phyloP scores from a whole-genome alignment of 495 filamentous ascomycete genomes.

The Hypoxylon cercidicola region DNA sequence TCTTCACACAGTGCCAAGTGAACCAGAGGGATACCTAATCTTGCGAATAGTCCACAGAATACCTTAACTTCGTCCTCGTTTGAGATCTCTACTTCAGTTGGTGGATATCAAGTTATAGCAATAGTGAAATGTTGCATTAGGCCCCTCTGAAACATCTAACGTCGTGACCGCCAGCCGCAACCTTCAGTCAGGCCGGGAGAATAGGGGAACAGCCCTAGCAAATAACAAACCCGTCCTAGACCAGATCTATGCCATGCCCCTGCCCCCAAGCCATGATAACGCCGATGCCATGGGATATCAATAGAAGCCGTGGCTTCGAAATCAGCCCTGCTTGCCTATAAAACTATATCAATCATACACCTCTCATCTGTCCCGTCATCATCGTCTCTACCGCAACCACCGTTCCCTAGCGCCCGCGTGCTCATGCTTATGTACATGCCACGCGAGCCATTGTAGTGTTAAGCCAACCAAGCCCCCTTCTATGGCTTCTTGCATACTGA shows the following conservation, averaged over 20 bases:
- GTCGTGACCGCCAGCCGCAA: slow-evolving; percentile 5
- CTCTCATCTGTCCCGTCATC: slow-evolving; percentile 26
- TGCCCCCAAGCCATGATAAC: slow-evolving; percentile 5
- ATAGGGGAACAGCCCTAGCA: slow-evolving; percentile 5
- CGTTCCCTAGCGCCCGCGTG: slow-evolving; percentile 1
- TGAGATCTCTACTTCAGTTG: neutral
- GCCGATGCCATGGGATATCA: slow-evolving; percentile 30
- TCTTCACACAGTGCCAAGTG: too few species aligned
- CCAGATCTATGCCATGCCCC: slow-evolving; percentile 16
- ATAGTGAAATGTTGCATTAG: slow-evolving; percentile 11
- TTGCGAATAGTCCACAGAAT: too few species aligned
- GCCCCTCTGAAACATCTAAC: neutral
- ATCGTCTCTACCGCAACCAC: slow-evolving; percentile 19
- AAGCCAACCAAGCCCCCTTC: neutral
- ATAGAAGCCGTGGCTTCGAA: slow-evolving; percentile 9
- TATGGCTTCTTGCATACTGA: neutral
- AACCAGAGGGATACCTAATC: too few species aligned
- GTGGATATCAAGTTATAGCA: slow-evolving; percentile 6
- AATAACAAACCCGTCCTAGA: slow-evolving; percentile 2
- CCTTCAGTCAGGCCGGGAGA: neutral
- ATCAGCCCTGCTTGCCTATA: neutral
- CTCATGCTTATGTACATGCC: neutral
- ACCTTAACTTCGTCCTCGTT: too few species aligned
- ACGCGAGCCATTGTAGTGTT: neutral
- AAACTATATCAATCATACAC: slow-evolving; percentile 15